Base-by-base conservation (phyloP, 352 stramenopile species). In the Phytophthora constricta region DNA sequence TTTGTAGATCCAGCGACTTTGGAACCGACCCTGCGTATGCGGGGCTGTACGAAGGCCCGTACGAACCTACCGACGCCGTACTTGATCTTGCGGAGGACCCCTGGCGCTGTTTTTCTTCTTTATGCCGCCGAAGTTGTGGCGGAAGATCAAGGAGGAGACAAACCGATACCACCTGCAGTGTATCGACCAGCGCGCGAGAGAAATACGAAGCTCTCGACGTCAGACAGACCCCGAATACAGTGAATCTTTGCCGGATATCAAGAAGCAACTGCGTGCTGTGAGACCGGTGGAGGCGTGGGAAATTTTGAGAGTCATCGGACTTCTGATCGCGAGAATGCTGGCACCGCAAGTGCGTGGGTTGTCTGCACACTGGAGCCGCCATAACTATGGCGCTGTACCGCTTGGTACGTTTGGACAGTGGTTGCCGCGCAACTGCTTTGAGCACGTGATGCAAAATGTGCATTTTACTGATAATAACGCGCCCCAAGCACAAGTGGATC, bases 391-490 rank as follows among this genome's bases (percentile, higher is more conserved):
- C 1, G 53, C 41, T n/a, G 39, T 61, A n/a, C 53, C 39, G 13
- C 22, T 27, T 5, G 37, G 53, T 0, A 52, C 53, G 19, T 61
- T 61, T 28, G 53, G 37, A 9, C 11, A 47, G 2, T 41, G 33
- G 23, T 25, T 61, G 25, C 4, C 11, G 19, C 19, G 22, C 11
- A 52, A 61, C 26, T 7, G 53, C 4, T 61, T 51, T 19, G 4
- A 26, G 11, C 39, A 61, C 39, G 33, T 61, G 10, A 41, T 61
- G 53, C 3, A 5, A 2, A 49, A 61, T 23, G 22, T 61, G 7
- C 53, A 51, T n/a, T 63, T 63, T 34, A 63, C 28, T 5, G 22
- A 63, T 25, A 63, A 55, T 43, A 20, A 16, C 17, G 10, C 13
- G 0, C 1, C n/a, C 8, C 8, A 23, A 17, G 5, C 56, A 23